A percentile compares a stretch with the other conserved stretches of the same genome.
Conservation (phyloP, 768 basidiomycete species). For the Imleria badia region DNA sequence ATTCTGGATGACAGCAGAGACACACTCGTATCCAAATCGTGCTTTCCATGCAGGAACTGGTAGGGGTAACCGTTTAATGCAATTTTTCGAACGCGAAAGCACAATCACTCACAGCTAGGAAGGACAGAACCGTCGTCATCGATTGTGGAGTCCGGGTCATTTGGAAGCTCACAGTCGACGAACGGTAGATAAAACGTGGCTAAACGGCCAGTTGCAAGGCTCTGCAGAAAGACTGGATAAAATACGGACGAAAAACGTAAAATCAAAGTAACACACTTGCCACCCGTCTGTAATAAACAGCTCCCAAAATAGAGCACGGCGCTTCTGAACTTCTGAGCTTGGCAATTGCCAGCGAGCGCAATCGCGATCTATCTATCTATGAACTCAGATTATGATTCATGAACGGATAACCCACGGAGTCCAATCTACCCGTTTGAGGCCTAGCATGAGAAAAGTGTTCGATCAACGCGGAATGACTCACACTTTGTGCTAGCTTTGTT, state of each 20-base stretch:
- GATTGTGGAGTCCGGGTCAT: slow-evolving; percentile 57
- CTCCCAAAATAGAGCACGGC: slow-evolving; percentile 72
- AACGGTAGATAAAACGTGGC: slow-evolving; percentile 69
- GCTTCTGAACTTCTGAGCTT: slow-evolving; percentile 65
- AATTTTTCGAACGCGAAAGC: not conserved
- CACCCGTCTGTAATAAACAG: slow-evolving; percentile 72
- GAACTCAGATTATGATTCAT: slow-evolving; percentile 8
- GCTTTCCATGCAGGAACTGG: slow-evolving; percentile 72
- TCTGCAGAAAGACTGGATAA: slow-evolving; percentile 36
- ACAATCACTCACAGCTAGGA: slow-evolving; percentile 53
- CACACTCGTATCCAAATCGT: slow-evolving; percentile 62
- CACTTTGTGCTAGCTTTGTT: slow-evolving; percentile 67
- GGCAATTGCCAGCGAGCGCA: slow-evolving; percentile 67
- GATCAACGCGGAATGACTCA: slow-evolving; percentile 35
- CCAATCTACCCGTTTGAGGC: slow-evolving; percentile 48
- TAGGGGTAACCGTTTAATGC: not conserved
- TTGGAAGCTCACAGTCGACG: slow-evolving; percentile 70
- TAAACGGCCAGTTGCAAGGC: slow-evolving; percentile 66
- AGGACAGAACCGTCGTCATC: slow-evolving; percentile 56
- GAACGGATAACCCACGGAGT: slow-evolving; percentile 49
- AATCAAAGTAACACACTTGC: slow-evolving; percentile 48
- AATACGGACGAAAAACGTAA: not conserved
- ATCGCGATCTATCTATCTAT: slow-evolving; percentile 57
- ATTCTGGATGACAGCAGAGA: slow-evolving; percentile 67
- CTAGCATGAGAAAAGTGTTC: not conserved